These are phyloP conservation scores for Talinum fruticosum DNA, from an alignment of 148 eudicot genomes.

Conservation along the genomic window DNA sequence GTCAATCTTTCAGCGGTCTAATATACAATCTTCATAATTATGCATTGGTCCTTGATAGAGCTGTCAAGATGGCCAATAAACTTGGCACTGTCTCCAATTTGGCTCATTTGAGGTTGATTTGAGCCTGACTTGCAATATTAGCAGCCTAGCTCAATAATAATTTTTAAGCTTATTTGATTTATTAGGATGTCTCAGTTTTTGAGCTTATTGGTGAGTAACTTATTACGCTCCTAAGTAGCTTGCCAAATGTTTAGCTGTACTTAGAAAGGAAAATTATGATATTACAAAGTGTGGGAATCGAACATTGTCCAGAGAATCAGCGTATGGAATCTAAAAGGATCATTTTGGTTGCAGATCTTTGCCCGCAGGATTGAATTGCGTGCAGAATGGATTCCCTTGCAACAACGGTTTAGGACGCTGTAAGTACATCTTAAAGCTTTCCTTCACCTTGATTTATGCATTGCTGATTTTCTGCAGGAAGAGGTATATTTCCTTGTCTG, in stretches of 20 bases:
- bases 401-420: conserved; percentile 33
- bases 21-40: not conserved
- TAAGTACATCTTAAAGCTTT: conserved; percentile 21
- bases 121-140: too few relatives aligned
- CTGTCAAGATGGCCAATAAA: too few relatives aligned
- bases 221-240: not conserved
- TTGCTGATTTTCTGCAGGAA: not conserved
- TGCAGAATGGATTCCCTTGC: conserved; percentile 37
- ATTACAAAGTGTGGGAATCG: not conserved
- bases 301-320: not conserved
- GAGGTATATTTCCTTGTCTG: too few relatives aligned
- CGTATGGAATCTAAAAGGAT: not conserved
- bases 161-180: too few relatives aligned
- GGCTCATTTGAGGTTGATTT: too few relatives aligned
- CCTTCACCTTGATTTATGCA: not conserved
- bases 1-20: too few relatives aligned
- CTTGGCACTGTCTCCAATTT: too few relatives aligned
- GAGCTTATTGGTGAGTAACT: not conserved
- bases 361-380: conserved; percentile 32
- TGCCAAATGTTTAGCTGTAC: not conserved
- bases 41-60: not conserved
- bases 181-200: not conserved
- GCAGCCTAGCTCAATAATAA: too few relatives aligned
- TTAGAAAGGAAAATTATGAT: not conserved
- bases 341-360: conserved; percentile 28